Evolutionary conservation across 306 rosid genomes (phyloP).

Genomic region (Citrullus mucosospermus): DNA sequence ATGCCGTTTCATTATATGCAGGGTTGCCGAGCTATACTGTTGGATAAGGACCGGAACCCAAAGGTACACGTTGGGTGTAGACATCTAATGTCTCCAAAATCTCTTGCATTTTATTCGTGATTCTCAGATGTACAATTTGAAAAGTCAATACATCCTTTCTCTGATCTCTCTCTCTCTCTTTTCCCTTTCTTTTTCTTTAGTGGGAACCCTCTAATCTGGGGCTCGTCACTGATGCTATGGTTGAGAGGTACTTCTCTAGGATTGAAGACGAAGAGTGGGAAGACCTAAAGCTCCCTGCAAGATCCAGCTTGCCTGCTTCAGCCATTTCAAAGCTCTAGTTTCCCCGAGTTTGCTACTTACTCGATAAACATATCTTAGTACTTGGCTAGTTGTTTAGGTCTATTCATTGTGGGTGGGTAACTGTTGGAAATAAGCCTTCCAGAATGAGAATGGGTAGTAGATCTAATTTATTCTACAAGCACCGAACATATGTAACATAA

Average conservation of each 20-base stretch:
- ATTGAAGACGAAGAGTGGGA: slow-evolving; percentile 58
- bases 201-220: slow-evolving; percentile 57
- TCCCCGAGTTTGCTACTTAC: neutral
- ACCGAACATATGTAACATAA: neutral
- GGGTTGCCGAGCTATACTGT: slow-evolving; percentile 92
- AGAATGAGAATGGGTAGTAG: neutral
- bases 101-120: neutral
- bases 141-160: neutral
- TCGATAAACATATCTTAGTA: neutral
- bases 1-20: slow-evolving; percentile 21
- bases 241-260: slow-evolving; percentile 41
- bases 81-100: neutral
- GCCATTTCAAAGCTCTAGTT: slow-evolving; percentile 68
- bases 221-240: slow-evolving; percentile 31
- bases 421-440: neutral
- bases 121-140: neutral
- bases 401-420: neutral
- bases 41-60: slow-evolving; percentile 84
- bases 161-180: neutral
- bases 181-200: slow-evolving; percentile 14
- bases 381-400: neutral
- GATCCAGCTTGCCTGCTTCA: slow-evolving; percentile 48
- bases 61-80: slow-evolving; percentile 33
- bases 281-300: slow-evolving; percentile 63
- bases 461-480: neutral